Conservation (phyloP, 1,284 basidiomycete species). For the Cutaneotrichosporon dermatis region DNA sequence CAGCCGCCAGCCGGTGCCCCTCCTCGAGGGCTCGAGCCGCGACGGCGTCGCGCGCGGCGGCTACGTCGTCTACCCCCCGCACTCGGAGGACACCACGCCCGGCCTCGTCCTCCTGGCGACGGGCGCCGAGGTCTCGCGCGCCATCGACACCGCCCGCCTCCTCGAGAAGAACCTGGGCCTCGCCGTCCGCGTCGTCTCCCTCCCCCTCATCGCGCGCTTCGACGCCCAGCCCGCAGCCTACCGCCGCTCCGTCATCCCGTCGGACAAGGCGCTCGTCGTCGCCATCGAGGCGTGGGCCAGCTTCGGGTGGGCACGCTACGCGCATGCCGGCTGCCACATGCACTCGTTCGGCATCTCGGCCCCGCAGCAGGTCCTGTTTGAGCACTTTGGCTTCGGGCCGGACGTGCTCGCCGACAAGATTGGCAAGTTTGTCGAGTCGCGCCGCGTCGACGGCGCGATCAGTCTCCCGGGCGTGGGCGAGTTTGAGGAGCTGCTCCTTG, state of each 20-base stretch:
- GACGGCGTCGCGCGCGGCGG: slow-evolving; percentile 19
- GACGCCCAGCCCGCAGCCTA: slow-evolving; percentile 23
- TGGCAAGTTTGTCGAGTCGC: slow-evolving; percentile 10
- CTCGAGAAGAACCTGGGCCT: slow-evolving; percentile 6
- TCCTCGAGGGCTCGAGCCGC: slow-evolving; percentile 19
- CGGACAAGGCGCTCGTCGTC: slow-evolving; percentile 16
- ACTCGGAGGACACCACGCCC: not conserved
- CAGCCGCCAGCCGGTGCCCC: slow-evolving; percentile 22
- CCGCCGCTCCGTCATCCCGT: slow-evolving; percentile 16
- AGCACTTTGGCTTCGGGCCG: slow-evolving; percentile 25
- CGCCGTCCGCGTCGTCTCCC: slow-evolving; percentile 25
- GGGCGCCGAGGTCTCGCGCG: slow-evolving; percentile 26
- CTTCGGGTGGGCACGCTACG: slow-evolving; percentile 27
- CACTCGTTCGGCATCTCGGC: slow-evolving; percentile 25
- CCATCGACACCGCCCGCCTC: slow-evolving; percentile 21
- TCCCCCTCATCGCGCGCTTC: slow-evolving; percentile 22
- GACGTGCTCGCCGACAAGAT: slow-evolving; percentile 21
- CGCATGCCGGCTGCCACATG: slow-evolving; percentile 23
- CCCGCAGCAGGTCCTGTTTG: slow-evolving; percentile 21
- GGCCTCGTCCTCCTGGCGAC: slow-evolving; percentile 23
- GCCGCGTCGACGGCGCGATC: not conserved
- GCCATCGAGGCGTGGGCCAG: slow-evolving; percentile 25
- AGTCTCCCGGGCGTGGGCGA: slow-evolving; percentile 23
- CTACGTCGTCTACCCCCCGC: slow-evolving; percentile 17
- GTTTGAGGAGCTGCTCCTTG: slow-evolving; percentile 25